Percentiles rank a stretch among this genome's conserved stretches.
phyloP scores from a whole-genome alignment of 2,329 filamentous ascomycete species.

The Colletotrichum theobromicola region DNA sequence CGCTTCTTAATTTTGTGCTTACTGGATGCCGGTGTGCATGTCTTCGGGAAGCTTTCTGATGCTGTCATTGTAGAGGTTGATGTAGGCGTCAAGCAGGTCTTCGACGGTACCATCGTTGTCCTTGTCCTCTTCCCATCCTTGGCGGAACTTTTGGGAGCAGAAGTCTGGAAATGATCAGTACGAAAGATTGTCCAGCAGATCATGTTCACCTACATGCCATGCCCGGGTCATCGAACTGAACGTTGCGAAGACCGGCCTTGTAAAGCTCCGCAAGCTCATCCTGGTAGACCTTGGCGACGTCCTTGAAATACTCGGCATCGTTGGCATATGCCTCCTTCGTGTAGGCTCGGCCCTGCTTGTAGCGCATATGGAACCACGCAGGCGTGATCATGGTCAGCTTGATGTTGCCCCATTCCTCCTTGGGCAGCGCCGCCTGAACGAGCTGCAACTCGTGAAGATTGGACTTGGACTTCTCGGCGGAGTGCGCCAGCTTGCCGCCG shows the following conservation, averaged over 20 bases:
- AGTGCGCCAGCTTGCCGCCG: conserved; percentile 50
- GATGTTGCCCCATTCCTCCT: conserved; percentile 54
- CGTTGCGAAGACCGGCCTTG: conserved; percentile 65
- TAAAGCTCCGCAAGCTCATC: conserved; percentile 67
- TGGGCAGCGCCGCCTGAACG: conserved; percentile 50
- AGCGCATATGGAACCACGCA: conserved; percentile 46
- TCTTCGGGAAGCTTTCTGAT: conserved; percentile 68
- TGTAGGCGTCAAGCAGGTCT: conserved; percentile 76
- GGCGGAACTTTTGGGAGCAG: conserved; percentile 74
- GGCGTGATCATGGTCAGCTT: conserved; percentile 61
- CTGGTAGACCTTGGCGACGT: conserved; percentile 70
- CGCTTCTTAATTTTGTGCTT: background rate
- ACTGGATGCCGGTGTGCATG: conserved; percentile 77
- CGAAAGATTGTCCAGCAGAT: too few species aligned
- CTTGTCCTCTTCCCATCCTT: conserved; percentile 71
- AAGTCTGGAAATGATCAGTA: conserved; percentile 57
- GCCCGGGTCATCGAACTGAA: conserved; percentile 73
- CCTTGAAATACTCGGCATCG: conserved; percentile 62
- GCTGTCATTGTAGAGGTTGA: conserved; percentile 77
- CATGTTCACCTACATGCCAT: conserved; percentile 62
- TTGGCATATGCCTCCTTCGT: conserved; percentile 28
- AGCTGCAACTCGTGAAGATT: conserved; percentile 57
- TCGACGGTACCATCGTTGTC: conserved; percentile 71
- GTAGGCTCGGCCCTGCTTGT: conserved; percentile 30
- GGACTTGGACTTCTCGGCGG: conserved; percentile 43